Evolutionary conservation across 441 rosid genomes (phyloP).

Genomic region (Sinapis alba): DNA sequence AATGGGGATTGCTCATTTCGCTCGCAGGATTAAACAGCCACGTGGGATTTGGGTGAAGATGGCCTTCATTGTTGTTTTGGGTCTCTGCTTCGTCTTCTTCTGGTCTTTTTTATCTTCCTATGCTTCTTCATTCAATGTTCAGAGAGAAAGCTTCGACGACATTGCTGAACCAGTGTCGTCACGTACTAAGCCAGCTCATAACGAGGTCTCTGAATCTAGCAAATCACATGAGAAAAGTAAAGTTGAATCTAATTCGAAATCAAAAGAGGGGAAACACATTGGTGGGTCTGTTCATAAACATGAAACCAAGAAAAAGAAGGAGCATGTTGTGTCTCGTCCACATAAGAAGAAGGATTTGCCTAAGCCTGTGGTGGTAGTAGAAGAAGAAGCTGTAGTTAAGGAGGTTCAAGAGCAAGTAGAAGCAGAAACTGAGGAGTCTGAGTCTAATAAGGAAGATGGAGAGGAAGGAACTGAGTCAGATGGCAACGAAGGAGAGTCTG

Average conservation of each 20-base stretch:
- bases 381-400: slow-evolving; percentile 38
- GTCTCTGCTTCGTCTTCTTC: slow-evolving; percentile 80
- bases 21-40: slow-evolving; percentile 82
- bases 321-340: slow-evolving; percentile 42
- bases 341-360: slow-evolving; percentile 44
- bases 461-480: slow-evolving; percentile 45
- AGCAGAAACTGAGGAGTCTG: slow-evolving; percentile 48
- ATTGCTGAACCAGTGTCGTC: slow-evolving; percentile 76
- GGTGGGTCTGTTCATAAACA: slow-evolving; percentile 53
- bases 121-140: slow-evolving; percentile 57
- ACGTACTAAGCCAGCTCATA: slow-evolving; percentile 37
- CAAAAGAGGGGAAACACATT: slow-evolving; percentile 45
- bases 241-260: slow-evolving; percentile 45
- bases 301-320: slow-evolving; percentile 52
- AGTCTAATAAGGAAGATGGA: slow-evolving; percentile 48
- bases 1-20: slow-evolving; percentile 71
- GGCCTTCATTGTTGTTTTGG: slow-evolving; percentile 72
- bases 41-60: slow-evolving; percentile 72
- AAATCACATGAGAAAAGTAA: slow-evolving; percentile 41
- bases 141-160: slow-evolving; percentile 88
- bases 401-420: slow-evolving; percentile 42
- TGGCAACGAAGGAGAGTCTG: slow-evolving; percentile 60
- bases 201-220: slow-evolving; percentile 36
- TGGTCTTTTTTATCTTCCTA: slow-evolving; percentile 83
- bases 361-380: slow-evolving; percentile 37